phyloP scores from a whole-genome alignment of 2,329 filamentous ascomycete genomes.

The Apiospora saccharicola region DNA sequence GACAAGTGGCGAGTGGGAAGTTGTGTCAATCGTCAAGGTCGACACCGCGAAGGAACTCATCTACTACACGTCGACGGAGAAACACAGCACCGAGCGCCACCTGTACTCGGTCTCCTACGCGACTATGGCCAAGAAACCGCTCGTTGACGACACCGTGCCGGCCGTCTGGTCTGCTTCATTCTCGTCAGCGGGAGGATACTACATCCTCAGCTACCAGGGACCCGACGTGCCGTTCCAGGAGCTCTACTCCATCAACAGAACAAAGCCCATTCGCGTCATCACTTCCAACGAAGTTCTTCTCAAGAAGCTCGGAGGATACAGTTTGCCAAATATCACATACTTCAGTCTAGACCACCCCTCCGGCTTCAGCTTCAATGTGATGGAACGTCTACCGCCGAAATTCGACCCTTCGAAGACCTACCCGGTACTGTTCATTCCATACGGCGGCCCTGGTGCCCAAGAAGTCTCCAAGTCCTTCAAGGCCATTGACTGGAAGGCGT shows the following conservation, averaged over 20 bases:
- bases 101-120: slow-evolving; percentile 70
- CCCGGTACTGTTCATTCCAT: slow-evolving; percentile 71
- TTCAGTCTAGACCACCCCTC: slow-evolving; percentile 68
- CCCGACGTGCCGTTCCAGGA: slow-evolving; percentile 75
- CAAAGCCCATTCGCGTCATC: slow-evolving; percentile 62
- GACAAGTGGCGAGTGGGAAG: slow-evolving; percentile 73
- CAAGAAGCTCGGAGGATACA: slow-evolving; percentile 63
- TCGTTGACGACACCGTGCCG: slow-evolving; percentile 66
- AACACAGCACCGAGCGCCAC: slow-evolving; percentile 72
- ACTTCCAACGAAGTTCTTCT: slow-evolving; percentile 66
- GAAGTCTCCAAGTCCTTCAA: slow-evolving; percentile 65
- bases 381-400: slow-evolving; percentile 69
- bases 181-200: slow-evolving; percentile 67
- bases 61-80: slow-evolving; percentile 71
- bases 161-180: slow-evolving; percentile 72
- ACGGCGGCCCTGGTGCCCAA: slow-evolving; percentile 72
- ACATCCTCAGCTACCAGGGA: slow-evolving; percentile 69
- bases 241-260: slow-evolving; percentile 64
- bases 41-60: slow-evolving; percentile 63
- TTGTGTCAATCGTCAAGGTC: slow-evolving; percentile 64
- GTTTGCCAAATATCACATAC: slow-evolving; percentile 69
- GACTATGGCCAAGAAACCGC: slow-evolving; percentile 59
- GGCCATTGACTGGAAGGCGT: slow-evolving; percentile 64
- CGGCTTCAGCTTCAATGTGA: slow-evolving; percentile 68
- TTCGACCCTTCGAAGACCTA: slow-evolving; percentile 70